Evolutionary conservation across 495 filamentous ascomycete species (phyloP).

Genomic region (Aspergillus heteromorphus): DNA sequence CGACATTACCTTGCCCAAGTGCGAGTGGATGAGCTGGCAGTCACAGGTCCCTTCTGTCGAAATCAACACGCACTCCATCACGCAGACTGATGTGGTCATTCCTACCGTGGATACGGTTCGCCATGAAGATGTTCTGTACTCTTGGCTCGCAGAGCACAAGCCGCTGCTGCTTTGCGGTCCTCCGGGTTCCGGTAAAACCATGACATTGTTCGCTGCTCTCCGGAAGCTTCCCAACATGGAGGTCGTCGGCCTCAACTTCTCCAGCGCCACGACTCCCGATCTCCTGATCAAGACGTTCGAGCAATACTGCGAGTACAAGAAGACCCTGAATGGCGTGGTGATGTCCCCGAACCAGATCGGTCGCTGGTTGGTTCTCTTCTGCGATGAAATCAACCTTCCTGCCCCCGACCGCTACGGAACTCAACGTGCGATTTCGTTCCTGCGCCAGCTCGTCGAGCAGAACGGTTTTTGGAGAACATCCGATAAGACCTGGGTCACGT

Average conservation of each 20-base stretch:
- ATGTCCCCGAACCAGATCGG: conserved; percentile 95
- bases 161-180: conserved; percentile 93
- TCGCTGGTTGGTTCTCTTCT: conserved; percentile 97
- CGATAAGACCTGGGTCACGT: conserved; percentile 95
- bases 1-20: conserved; percentile 78
- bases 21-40: conserved; percentile 90
- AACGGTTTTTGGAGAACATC: conserved; percentile 98
- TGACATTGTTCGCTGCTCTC: conserved; percentile 96
- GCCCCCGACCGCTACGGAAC: conserved; percentile 97
- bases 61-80: conserved; percentile 95
- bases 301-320: conserved; percentile 99
- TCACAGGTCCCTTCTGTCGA: conserved; percentile 89
- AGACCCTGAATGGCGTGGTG: conserved; percentile 92
- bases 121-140: conserved; percentile 96
- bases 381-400: conserved; percentile 98
- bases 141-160: conserved; percentile 98
- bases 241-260: conserved; percentile 98
- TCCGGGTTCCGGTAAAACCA: conserved; percentile 97
- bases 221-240: conserved; percentile 98
- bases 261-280: conserved; percentile 94
- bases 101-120: conserved; percentile 94
- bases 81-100: conserved; percentile 95
- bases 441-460: conserved; percentile 94
- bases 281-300: conserved; percentile 98
- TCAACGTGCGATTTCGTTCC: conserved; percentile 92